Evolutionary conservation across 1,284 basidiomycete species (phyloP).

Genomic region (Marasmius oreades): DNA sequence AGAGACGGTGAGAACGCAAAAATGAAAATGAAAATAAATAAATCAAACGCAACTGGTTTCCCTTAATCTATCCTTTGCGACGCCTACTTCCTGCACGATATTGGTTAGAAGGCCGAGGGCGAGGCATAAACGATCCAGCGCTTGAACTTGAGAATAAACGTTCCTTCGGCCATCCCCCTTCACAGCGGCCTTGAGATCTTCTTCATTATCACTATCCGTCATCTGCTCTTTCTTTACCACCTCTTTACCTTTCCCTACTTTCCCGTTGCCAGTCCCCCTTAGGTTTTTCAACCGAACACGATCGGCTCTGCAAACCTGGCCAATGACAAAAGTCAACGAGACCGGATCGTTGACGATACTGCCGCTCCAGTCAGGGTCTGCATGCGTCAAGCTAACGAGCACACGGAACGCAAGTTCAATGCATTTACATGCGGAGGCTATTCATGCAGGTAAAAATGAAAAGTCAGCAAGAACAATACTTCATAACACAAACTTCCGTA

Average conservation of each 20-base stretch:
- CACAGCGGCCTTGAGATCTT: slow-evolving; percentile 15
- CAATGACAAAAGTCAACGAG: slow-evolving; percentile 43
- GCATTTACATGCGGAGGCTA: slow-evolving; percentile 40
- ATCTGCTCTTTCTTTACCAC: slow-evolving; percentile 11
- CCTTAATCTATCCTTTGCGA: slow-evolving; percentile 41
- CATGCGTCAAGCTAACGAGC: slow-evolving; percentile 66
- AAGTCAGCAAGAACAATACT: neutral
- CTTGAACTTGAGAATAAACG: slow-evolving; percentile 23
- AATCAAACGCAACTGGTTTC: slow-evolving; percentile 40
- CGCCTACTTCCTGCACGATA: slow-evolving; percentile 54
- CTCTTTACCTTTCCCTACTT: neutral
- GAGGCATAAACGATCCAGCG: slow-evolving; percentile 65
- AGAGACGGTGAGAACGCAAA: neutral
- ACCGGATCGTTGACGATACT: slow-evolving; percentile 40
- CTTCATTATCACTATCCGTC: slow-evolving; percentile 20
- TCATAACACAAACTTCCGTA: neutral
- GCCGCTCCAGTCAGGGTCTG: slow-evolving; percentile 49
- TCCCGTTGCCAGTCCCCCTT: neutral
- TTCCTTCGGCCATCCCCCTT: neutral
- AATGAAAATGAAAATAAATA: neutral
- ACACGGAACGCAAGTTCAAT: slow-evolving; percentile 57
- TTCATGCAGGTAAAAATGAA: neutral
- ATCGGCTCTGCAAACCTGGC: slow-evolving; percentile 35
- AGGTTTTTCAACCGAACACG: slow-evolving; percentile 6
- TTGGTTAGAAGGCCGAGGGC: slow-evolving; percentile 70